Evolutionary conservation across 495 filamentous ascomycete genomes (phyloP).

Genomic region (Pyrenopolyporus hunteri): DNA sequence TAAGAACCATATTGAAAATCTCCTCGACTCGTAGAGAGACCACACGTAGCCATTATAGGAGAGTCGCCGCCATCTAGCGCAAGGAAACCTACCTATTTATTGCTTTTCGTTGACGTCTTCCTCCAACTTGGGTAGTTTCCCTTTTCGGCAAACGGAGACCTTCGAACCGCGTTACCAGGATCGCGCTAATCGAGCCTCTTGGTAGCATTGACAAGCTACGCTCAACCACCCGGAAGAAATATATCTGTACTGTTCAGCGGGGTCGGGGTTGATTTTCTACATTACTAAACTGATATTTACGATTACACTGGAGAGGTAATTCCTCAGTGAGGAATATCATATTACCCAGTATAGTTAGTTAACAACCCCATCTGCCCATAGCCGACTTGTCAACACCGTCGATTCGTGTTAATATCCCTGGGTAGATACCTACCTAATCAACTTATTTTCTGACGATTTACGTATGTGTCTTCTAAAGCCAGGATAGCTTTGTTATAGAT

Average conservation of each 20-base stretch:
- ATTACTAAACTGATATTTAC: too few relatives aligned
- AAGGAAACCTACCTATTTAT: conserved; percentile 25
- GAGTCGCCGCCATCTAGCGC: neutral
- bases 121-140: conserved; percentile 23
- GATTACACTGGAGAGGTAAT: too few relatives aligned
- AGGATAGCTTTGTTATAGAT: too few relatives aligned
- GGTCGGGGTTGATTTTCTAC: too few relatives aligned
- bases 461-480: too few relatives aligned
- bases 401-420: too few relatives aligned
- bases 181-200: conserved; percentile 22
- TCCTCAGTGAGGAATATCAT: too few relatives aligned
- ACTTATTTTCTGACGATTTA: too few relatives aligned
- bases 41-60: neutral
- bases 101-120: conserved; percentile 3
- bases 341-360: too few relatives aligned
- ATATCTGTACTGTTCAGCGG: neutral
- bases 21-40: neutral
- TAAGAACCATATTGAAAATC: conserved; percentile 13
- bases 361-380: too few relatives aligned
- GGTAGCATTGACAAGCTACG: conserved; percentile 15
- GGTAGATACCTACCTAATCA: too few relatives aligned
- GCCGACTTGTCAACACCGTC: too few relatives aligned
- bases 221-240: neutral
- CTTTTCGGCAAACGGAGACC: conserved; percentile 23
- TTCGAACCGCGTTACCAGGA: conserved; percentile 22